Evolutionary conservation across 1,139 yeast genomes (phyloP).

Genomic region (Geotrichum candidum): DNA sequence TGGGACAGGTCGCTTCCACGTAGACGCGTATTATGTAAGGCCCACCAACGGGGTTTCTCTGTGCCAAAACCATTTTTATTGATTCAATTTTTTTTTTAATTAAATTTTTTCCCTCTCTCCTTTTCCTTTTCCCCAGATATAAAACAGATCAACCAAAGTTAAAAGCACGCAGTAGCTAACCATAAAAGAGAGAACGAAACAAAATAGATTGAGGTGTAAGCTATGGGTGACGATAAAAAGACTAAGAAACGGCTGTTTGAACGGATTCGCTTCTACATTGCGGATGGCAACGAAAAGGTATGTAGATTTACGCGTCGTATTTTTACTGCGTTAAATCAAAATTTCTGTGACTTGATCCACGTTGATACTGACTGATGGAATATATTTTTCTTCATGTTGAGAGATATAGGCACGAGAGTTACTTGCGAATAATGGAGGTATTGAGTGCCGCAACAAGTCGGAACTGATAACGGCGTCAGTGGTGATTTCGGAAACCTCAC

Average conservation of each 20-base stretch:
- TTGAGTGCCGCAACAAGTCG: background rate
- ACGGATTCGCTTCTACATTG: background rate
- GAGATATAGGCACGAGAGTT: background rate
- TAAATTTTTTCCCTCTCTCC: background rate
- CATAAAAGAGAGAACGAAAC: background rate
- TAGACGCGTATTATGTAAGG: background rate
- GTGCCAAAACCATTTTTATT: background rate
- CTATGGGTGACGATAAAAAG: background rate
- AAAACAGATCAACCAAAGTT: background rate
- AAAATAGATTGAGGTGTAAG: background rate
- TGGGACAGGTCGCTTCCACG: background rate
- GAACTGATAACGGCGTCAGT: slow-evolving; percentile 35
- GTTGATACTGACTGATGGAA: background rate
- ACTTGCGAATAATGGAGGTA: background rate
- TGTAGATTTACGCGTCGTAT: background rate
- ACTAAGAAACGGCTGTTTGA: background rate
- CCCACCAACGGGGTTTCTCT: background rate
- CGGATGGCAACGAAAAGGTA: background rate
- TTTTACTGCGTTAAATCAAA: background rate
- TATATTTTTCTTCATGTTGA: background rate
- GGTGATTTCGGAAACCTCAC: slow-evolving; percentile 48
- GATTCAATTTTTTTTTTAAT: background rate
- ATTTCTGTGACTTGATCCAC: background rate
- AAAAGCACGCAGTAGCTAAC: background rate
- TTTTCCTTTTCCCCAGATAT: background rate